These are phyloP conservation scores for Pichia sp. DNA, from an alignment of 1,139 yeast genomes.

Conservation along the genomic window DNA sequence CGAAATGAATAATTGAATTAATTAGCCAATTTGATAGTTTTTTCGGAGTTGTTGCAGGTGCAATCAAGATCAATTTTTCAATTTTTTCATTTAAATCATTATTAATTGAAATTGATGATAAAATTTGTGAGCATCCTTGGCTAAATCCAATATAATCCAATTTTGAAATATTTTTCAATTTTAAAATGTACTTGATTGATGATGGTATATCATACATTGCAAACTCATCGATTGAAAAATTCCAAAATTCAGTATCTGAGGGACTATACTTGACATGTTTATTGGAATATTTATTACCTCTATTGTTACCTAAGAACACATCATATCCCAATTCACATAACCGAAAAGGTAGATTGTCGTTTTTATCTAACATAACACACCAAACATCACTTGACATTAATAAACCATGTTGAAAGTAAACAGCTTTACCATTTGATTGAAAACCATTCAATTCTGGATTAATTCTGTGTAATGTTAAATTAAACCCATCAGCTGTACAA, in stretches of 20 bases:
- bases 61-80: constrained; percentile 51
- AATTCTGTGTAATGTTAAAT: constrained; percentile 28
- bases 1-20: constrained; percentile 69
- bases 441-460: constrained; percentile 26
- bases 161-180: constrained; percentile 35
- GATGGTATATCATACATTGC: constrained; percentile 80
- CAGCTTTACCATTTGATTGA: constrained; percentile 37
- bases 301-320: constrained; percentile 88
- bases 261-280: constrained; percentile 31
- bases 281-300: constrained; percentile 79
- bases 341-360: constrained; percentile 65
- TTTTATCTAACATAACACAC: constrained; percentile 63
- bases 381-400: constrained; percentile 80
- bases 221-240: constrained; percentile 79
- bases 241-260: constrained; percentile 58
- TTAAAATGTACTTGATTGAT: constrained; percentile 56
- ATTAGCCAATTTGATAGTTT: constrained; percentile 72
- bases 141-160: constrained; percentile 77
- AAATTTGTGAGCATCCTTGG: constrained; percentile 89
- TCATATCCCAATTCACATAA: constrained; percentile 78
- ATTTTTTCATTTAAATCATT: constrained; percentile 63
- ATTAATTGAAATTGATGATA: constrained; percentile 72
- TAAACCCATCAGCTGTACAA: constrained; percentile 27
- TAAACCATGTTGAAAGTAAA: constrained; percentile 85
- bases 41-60: constrained; percentile 94